Evolutionary conservation across 176 grass and related monocot genomes (phyloP).

Genomic region (Sorghum bicolor): Sorghum_bicolor_NCBIv3 NC_012875.2:51357501-51358000

Average conservation of each 20-base stretch:
- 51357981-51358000: background rate
- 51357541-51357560: background rate
- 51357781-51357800: background rate
- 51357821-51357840: background rate
- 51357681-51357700: background rate
- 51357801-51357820: background rate
- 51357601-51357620: background rate
- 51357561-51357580: background rate
- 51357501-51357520: background rate
- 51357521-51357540: background rate
- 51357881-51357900: background rate
- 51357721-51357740: background rate
- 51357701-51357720: background rate
- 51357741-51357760: background rate
- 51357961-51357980: background rate
- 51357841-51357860: background rate
- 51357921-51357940: background rate
- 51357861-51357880: background rate
- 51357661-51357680: background rate
- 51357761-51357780: background rate
- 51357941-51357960: background rate
- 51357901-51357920: constrained; percentile 3
- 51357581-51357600: background rate
- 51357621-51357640: background rate
- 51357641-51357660: background rate